These are phyloP conservation scores for Vanrija sp. DNA, from an alignment of 1,284 basidiomycete species.

Conservation along the genomic window DNA sequence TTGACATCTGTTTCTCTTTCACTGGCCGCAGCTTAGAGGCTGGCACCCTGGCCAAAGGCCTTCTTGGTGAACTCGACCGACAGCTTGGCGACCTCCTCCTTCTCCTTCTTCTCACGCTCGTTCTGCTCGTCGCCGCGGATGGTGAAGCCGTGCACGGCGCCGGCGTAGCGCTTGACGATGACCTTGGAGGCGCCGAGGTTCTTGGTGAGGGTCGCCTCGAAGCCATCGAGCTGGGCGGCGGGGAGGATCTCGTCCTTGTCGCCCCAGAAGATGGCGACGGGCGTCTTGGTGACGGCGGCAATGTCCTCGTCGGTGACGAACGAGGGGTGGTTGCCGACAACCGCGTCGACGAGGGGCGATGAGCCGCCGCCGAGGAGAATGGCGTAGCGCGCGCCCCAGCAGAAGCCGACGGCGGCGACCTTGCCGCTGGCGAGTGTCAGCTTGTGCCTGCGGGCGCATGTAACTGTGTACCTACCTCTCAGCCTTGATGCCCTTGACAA, in stretches of 20 bases:
- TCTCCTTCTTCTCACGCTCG: constrained; percentile 48
- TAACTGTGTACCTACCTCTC: constrained; percentile 29
- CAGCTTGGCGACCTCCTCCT: constrained; percentile 58
- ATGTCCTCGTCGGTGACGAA: constrained; percentile 59
- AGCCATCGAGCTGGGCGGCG: constrained; percentile 24
- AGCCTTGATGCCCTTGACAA: constrained; percentile 34
- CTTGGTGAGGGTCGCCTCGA: constrained; percentile 55
- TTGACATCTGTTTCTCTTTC: no score
- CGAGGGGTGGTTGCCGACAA: constrained; percentile 53
- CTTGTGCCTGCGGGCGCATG: neutral
- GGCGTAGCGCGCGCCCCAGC: constrained; percentile 36
- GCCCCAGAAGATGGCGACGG: constrained; percentile 43
- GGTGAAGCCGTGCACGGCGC: constrained; percentile 63
- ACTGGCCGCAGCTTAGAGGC: no score
- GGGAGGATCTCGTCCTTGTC: constrained; percentile 36
- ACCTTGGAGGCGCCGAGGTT: constrained; percentile 56
- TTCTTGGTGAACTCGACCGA: constrained; percentile 54
- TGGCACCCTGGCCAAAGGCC: constrained; percentile 4
- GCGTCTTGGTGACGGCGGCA: constrained; percentile 48
- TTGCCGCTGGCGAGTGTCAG: constrained; percentile 27
- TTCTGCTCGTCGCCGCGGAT: constrained; percentile 51
- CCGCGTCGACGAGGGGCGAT: constrained; percentile 65
- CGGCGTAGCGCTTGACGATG: constrained; percentile 57
- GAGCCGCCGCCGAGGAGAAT: constrained; percentile 54
- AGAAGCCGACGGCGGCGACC: constrained; percentile 29